Percentiles rank a stretch among this genome's conserved stretches.
Evolutionary conservation across 352 stramenopile species (phyloP).

Genomic region (Globisporangium nunn): DNA sequence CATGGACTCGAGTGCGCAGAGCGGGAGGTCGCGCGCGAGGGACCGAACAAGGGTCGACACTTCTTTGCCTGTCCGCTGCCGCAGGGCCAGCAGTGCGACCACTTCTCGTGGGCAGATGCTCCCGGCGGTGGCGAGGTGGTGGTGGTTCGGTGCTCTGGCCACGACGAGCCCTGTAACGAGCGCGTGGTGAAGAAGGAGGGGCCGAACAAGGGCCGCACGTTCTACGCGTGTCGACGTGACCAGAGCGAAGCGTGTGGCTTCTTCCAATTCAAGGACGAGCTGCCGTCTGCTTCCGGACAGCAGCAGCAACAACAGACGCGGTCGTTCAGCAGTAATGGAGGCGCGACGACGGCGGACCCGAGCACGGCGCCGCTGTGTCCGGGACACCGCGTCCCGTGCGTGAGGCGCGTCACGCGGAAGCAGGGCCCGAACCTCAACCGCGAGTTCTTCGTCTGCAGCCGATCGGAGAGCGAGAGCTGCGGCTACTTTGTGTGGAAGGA

Average conservation of each 20-base stretch:
- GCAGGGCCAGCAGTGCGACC: slow-evolving; percentile 83
- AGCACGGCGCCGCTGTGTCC: slow-evolving; percentile 22
- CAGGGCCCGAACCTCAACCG: slow-evolving; percentile 77
- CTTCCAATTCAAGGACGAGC: slow-evolving; percentile 75
- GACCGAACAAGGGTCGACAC: slow-evolving; percentile 86
- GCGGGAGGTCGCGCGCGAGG: slow-evolving; percentile 49
- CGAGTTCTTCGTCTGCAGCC: slow-evolving; percentile 91
- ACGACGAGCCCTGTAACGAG: slow-evolving; percentile 58
- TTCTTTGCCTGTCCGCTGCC: slow-evolving; percentile 89
- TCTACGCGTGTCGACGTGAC: slow-evolving; percentile 46
- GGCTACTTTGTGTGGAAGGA: slow-evolving; percentile 92
- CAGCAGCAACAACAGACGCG: not conserved
- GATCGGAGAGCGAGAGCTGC: slow-evolving; percentile 65
- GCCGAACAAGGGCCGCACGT: slow-evolving; percentile 56
- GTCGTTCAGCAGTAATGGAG: not conserved
- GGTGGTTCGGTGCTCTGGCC: slow-evolving; percentile 35
- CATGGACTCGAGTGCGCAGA: slow-evolving; percentile 45
- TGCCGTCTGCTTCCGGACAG: not conserved
- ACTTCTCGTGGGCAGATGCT: slow-evolving; percentile 85
- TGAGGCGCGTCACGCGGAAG: slow-evolving; percentile 39
- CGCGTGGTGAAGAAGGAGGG: slow-evolving; percentile 59
- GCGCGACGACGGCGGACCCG: no score
- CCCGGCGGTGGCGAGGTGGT: not conserved
- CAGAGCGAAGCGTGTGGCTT: slow-evolving; percentile 59
- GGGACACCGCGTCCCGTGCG: slow-evolving; percentile 35